phyloP scores from a whole-genome alignment of 345 rosid genomes.

The Ailanthus altissimus region DNA sequence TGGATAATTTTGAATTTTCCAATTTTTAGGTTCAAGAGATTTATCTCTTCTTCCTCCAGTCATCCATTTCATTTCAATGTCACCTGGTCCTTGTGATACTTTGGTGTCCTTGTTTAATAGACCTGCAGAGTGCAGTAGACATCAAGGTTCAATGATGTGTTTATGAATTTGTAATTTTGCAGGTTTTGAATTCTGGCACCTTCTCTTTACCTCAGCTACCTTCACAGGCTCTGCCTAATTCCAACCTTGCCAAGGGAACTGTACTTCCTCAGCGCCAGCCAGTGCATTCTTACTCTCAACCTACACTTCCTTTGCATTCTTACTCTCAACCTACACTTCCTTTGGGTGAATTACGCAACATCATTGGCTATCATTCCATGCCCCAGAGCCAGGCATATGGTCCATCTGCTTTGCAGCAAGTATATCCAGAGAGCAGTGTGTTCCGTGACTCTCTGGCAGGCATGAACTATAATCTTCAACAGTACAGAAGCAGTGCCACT shows the following conservation, averaged over 20 bases:
- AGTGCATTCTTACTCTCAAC: conserved; percentile 22
- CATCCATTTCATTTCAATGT: background rate
- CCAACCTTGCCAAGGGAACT: conserved; percentile 16
- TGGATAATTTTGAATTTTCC: background rate
- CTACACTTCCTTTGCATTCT: conserved; percentile 19
- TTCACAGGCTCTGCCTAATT: conserved; percentile 22
- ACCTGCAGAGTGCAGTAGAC: background rate
- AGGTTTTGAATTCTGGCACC: conserved; percentile 31
- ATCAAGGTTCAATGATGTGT: background rate
- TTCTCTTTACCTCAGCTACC: conserved; percentile 20
- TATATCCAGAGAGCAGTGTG: conserved; percentile 23
- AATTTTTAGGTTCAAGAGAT: background rate
- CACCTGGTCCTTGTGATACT: background rate
- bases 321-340: conserved; percentile 23
- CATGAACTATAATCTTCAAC: conserved; percentile 25
- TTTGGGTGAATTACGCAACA: conserved; percentile 14
- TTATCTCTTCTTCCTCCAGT: background rate
- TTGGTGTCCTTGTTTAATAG: background rate
- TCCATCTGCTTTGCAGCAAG: conserved; percentile 31
- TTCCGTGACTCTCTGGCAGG: conserved; percentile 32
- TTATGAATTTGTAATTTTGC: conserved; percentile 10
- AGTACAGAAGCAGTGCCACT: conserved; percentile 16
- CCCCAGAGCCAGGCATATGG: conserved; percentile 24
- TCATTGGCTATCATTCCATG: conserved; percentile 25
- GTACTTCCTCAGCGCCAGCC: conserved; percentile 22